Evolutionary conservation across 257 asterid genomes (phyloP).

Genomic region (Gentiana macrophylla): DNA sequence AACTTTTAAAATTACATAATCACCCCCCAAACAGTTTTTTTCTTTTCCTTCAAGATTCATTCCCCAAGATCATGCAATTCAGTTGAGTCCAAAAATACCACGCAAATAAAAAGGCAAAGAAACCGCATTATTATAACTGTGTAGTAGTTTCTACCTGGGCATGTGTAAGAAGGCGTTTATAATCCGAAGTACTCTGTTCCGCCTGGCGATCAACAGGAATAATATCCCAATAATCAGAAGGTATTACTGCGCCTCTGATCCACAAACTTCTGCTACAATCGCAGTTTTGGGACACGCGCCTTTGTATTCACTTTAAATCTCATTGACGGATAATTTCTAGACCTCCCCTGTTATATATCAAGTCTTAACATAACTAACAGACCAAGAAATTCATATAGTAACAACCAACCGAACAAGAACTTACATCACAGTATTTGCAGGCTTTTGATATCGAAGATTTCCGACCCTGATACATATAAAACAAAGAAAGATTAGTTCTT

Average conservation of each 20-base stretch:
- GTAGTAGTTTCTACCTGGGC: conserved; percentile 48
- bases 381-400: conserved; percentile 11
- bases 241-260: conserved; percentile 19
- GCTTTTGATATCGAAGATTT: conserved; percentile 22
- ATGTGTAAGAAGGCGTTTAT: conserved; percentile 52
- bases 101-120: background rate
- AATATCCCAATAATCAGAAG: conserved; percentile 83
- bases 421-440: conserved; percentile 85
- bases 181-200: conserved; percentile 18
- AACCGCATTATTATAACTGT: background rate
- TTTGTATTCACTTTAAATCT: conserved; percentile 66
- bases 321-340: conserved; percentile 58
- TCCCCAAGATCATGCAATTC: too few species aligned
- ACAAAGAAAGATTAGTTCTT: conserved; percentile 15
- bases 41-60: too few species aligned
- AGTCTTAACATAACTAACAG: conserved; percentile 15
- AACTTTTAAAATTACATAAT: too few species aligned
- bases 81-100: too few species aligned
- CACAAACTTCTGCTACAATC: conserved; percentile 52
- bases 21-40: too few species aligned
- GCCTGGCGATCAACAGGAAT: conserved; percentile 54
- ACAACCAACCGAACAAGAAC: conserved; percentile 22
- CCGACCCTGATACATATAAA: conserved; percentile 39
- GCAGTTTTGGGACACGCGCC: conserved; percentile 58
- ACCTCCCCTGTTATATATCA: conserved; percentile 45